Evolutionary conservation across 2,329 filamentous ascomycete species (phyloP), one percentile per base, ranked within the genome.

Genomic region (Clarireedia paspali): DNA sequence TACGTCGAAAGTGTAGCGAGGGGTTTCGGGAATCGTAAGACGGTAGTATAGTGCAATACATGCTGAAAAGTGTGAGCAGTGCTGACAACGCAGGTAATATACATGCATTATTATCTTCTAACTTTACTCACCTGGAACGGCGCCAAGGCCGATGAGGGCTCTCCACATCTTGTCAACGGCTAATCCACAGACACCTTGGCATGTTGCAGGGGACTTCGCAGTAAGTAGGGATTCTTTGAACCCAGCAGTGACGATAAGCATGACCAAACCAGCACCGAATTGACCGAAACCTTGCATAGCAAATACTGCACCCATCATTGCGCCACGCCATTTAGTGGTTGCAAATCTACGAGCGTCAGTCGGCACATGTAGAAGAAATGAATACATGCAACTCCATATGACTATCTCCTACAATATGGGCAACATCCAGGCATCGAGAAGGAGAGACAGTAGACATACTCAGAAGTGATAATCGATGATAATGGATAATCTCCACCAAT

Each of bases 111-210:
- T 49, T 48, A 23, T 39, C 0, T 39, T 40, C 47, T 24, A 30
- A 24, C 44, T 50, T 39, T 20, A n/a, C 24, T 17, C 27, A 50
- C 53, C 53, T 26, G 53, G 53, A 27, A 55, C 53, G 14, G 87
- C 88, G 62, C 89, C 89, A 65, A 91, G 88, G 9, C 63, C 64
- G 67, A 94, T 88, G 49, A 94, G 78, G 14, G 84, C 78, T 63
- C 89, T 81, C 89, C 89, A 94, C 86, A 91, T 91, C 77, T 90
- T 91, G 74, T 94, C 89, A 6, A 91, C 87, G 4, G 85, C 84
- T 10, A 82, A 63, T 51, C 75, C 74, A 66, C 87, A 91, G 54
- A 77, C 79, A 23, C 80, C 84, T 34, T 76, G 75, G 70, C 89
- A 94, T 49, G 75, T 70, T 26, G 73, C 73, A 6, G 78, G 74